These are phyloP conservation scores for Aphelidium insulamus DNA, from an alignment of 371 early-diverging fungal species.

Conservation along the genomic window DNA sequence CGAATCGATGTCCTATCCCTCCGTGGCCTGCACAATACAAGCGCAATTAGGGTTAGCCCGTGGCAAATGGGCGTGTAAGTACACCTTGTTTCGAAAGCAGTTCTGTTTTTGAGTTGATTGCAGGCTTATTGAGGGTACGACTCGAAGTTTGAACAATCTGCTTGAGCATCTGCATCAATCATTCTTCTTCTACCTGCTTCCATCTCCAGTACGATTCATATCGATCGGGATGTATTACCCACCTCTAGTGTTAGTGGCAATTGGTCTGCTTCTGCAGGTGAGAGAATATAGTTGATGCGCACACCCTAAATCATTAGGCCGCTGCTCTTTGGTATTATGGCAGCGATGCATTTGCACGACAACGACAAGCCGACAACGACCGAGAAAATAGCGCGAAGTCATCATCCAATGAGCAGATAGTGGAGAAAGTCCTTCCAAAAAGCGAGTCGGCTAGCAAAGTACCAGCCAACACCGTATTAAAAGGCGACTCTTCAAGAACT, in stretches of 20 bases:
- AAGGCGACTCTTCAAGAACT: too few relatives aligned
- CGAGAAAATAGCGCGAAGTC: too few relatives aligned
- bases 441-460: too few relatives aligned
- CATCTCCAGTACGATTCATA: conserved; percentile 45
- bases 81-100: neutral
- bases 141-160: conserved; percentile 75
- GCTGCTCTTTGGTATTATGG: too few relatives aligned
- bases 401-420: too few relatives aligned
- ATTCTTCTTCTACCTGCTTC: conserved; percentile 80
- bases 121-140: conserved; percentile 55
- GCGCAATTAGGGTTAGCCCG: neutral
- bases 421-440: too few relatives aligned
- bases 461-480: too few relatives aligned
- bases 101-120: too few relatives aligned
- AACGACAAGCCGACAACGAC: too few relatives aligned
- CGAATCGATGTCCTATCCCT: conserved; percentile 64
- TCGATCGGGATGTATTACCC: conserved; percentile 77
- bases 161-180: conserved; percentile 88
- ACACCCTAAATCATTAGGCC: too few relatives aligned
- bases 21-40: conserved; percentile 22
- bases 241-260: conserved; percentile 42
- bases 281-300: too few relatives aligned
- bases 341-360: too few relatives aligned
- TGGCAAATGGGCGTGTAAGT: conserved; percentile 39
- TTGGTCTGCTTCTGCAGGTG: conserved; percentile 25